phyloP scores from a whole-genome alignment of 257 asterid species.

The Salvia hispanica region DNA sequence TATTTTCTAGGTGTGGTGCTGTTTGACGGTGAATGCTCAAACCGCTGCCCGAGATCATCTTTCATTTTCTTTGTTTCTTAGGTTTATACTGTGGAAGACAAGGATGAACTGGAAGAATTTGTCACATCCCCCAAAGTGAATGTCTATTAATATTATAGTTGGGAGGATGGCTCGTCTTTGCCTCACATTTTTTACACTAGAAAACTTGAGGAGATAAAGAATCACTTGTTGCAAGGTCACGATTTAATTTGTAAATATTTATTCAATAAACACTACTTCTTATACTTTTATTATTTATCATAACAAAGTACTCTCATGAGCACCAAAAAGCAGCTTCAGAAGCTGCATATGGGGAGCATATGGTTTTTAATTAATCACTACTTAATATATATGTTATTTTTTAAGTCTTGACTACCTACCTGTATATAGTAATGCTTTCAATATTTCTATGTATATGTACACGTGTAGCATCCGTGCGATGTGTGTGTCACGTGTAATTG shows the following conservation, averaged over 20 bases:
- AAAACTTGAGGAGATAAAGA: too few species aligned
- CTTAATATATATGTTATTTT: too few species aligned
- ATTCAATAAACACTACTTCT: slow-evolving; percentile 15
- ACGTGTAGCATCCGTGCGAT: too few species aligned
- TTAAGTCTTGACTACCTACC: too few species aligned
- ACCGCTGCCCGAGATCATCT: slow-evolving; percentile 11
- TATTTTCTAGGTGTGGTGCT: too few species aligned
- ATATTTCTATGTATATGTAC: too few species aligned
- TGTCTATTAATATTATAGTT: slow-evolving; percentile 60
- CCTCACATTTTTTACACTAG: too few species aligned
- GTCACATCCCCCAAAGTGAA: slow-evolving; percentile 74
- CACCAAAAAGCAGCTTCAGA: slow-evolving; percentile 61
- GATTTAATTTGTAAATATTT: slow-evolving; percentile 29
- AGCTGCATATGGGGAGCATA: slow-evolving; percentile 62
- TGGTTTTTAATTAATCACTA: too few species aligned
- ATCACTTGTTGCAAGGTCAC: slow-evolving; percentile 57
- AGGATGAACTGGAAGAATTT: slow-evolving; percentile 63
- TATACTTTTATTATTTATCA: slow-evolving; percentile 29
- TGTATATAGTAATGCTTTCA: too few species aligned
- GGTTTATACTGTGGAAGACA: slow-evolving; percentile 88
- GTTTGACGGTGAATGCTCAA: too few species aligned
- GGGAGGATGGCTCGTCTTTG: slow-evolving; percentile 42
- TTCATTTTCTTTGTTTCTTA: slow-evolving; percentile 30
- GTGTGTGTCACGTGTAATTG: too few species aligned
- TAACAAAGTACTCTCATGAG: slow-evolving; percentile 48